Conservation (phyloP, 306 rosid genomes). For the Malus asiatica region DNA sequence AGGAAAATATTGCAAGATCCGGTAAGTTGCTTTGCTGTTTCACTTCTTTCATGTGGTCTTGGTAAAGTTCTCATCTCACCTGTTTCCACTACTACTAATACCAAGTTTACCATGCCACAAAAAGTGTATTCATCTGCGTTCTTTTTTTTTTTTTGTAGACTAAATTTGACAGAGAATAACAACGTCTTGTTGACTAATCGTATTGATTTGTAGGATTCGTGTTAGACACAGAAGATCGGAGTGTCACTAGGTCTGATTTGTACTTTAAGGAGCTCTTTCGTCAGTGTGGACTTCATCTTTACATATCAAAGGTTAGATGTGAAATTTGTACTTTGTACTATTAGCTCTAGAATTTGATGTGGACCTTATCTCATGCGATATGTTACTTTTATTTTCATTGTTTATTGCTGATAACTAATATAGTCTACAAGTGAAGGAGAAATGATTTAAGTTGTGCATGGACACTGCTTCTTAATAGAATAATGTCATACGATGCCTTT, state of each 20-base stretch:
- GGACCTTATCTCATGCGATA: background rate
- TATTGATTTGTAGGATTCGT: constrained; percentile 54
- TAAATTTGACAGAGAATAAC: background rate
- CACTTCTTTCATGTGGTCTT: background rate
- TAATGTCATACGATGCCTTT: background rate
- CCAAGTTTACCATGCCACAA: background rate
- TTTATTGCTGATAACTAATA: background rate
- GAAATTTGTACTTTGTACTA: background rate
- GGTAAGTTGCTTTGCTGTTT: constrained; percentile 36
- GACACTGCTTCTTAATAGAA: background rate
- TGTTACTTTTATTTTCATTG: background rate
- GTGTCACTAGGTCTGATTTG: constrained; percentile 75
- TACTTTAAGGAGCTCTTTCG: constrained; percentile 75
- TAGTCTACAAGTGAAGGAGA: background rate
- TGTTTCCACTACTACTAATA: background rate
- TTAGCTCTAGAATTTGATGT: background rate
- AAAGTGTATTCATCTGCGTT: background rate
- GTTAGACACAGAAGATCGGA: constrained; percentile 78
- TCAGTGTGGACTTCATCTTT: constrained; percentile 69
- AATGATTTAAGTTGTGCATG: background rate
- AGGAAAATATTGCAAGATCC: constrained; percentile 85
- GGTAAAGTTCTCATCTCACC: constrained; percentile 15
- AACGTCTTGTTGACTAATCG: background rate
- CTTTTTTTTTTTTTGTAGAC: background rate
- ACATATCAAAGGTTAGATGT: constrained; percentile 55